Conservation (phyloP, 2,329 filamentous ascomycete species). For the Talaromyces sp. region DNA sequence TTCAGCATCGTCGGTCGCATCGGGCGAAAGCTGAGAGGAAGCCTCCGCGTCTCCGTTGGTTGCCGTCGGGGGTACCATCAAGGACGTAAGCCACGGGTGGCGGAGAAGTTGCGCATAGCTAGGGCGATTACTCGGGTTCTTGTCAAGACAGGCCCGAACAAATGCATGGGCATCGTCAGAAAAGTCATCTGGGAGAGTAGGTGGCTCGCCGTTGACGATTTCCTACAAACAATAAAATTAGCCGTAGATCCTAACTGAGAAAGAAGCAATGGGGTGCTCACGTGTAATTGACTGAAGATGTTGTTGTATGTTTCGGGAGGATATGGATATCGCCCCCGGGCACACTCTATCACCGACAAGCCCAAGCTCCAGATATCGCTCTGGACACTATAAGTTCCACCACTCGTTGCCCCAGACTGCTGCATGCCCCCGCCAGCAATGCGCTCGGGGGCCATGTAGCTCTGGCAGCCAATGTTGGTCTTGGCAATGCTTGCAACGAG, state of each 20-base stretch:
- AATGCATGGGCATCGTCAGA: constrained; percentile 79
- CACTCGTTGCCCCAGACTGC: constrained; percentile 61
- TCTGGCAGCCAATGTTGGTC: constrained; percentile 98
- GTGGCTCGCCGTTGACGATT: constrained; percentile 95
- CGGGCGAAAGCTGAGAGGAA: constrained; percentile 25
- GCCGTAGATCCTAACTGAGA: constrained; percentile 13
- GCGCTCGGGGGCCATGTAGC: constrained; percentile 96
- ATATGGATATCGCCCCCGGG: constrained; percentile 90
- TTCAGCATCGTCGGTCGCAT: constrained; percentile 64
- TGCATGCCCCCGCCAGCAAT: constrained; percentile 83
- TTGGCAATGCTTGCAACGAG: constrained; percentile 95
- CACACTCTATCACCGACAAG: constrained; percentile 91
- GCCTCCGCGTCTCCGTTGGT: constrained; percentile 28
- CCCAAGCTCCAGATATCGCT: constrained; percentile 97
- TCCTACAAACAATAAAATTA: constrained; percentile 53
- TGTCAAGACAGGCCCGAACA: constrained; percentile 84
- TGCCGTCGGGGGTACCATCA: constrained; percentile 72
- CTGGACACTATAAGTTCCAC: constrained; percentile 93
- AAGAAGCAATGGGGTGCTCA: no score
- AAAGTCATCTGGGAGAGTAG: constrained; percentile 76
- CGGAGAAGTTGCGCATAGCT: constrained; percentile 85
- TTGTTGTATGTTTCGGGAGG: constrained; percentile 96
- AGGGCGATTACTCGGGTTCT: constrained; percentile 86
- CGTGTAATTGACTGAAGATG: constrained; percentile 94
- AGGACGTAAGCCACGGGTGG: constrained; percentile 76